Base-by-base conservation (phyloP, 257 asterid species). In the Petunia secreta region DNA sequence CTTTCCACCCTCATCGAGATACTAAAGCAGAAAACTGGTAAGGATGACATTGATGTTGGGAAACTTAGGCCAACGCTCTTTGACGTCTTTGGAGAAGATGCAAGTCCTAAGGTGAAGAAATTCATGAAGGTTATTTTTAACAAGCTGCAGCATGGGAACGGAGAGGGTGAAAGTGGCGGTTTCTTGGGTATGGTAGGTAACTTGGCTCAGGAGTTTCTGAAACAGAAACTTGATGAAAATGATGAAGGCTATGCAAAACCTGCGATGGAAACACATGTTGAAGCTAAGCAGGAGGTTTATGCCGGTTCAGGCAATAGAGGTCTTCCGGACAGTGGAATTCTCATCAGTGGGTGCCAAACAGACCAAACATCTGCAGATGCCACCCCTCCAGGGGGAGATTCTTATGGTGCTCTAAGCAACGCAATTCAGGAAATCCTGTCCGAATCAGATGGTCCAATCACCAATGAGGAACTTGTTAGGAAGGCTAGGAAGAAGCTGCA, bases 91-190 rank as follows among this genome's bases (percentile, higher is more conserved):
- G 98, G 99, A 1, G 98, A 95, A 3, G 99, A 95, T 74, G 79
- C 99, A 1, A 95, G 96, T 87, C 99, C 99, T 69, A 95, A 93
- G 89, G 99, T 93, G 25, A 92, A 95, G 87, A 93, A 95, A 83
- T 95, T 95, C 85, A 95, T 95, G 99, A 95, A 93, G 9, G 89
- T 95, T 79, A 92, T 95, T 62, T 78, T 95, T 64, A 82, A 80
- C 83, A 95, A 92, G 74, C 91, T 95, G 6, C 86, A 91, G 66
- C 85, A 83, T 41, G 68, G 79, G 1, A 81, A 63, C 2, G 82
- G 86, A 34, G 94, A 78, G 37, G 87, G 83, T 4, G 82, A 15
- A 64, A 80, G 84, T 3, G 91, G 93, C 34, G 94, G 98, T 58
- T 71, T 93, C 75, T 15, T 93, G 86, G 97, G 99, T 25, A 88